Evolutionary conservation across 2,329 filamentous ascomycete species (phyloP), one percentile per base, ranked within the genome.

Genomic region (Clonostachys solani): DNA sequence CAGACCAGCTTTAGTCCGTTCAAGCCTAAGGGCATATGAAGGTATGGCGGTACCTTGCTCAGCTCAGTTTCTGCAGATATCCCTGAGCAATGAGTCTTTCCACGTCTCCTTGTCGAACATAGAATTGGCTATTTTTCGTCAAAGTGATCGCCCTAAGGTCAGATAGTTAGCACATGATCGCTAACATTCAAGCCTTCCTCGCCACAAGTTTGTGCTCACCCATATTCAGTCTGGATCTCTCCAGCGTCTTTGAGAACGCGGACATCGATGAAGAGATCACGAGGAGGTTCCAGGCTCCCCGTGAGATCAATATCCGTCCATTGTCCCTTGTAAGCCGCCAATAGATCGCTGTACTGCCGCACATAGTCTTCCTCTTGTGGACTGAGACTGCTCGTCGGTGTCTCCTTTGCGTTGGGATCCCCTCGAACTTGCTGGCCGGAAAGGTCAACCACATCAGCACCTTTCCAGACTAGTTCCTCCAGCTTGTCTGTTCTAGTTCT

Each of bases 141-240:
- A 99, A 78, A 50, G 88, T 97, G 59, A 99, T 96, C 12, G 92
- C 89, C 15, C 91, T 96, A 56, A 54, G 62, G 50, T 63, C 37
- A 64, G 58, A 44, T 17, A 17, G 17, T 47, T 36, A 49, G 45
- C 9, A 29, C 23, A 29, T 29, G 23, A 6, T 29, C 23, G 9
- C 9, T 8, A 9, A 19, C 13, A 18, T 45, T 33, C 16, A 36
- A 23, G 29, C 17, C 10, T 5, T 18, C 17, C 19, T 40, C 34
- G 8, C 15, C 15, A 29, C 29, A 33, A 17, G 44, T 19, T 6
- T 73, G 23, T 29, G 23, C 85, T 67, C 77, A 95, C 87, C 94
- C 94, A 63, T 99, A 99, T 75, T 99, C 95, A 0, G 94, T 99
- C 71, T 99, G 92, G 54, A 99, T 96, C 73, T 99, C 94, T 5